Base-by-base conservation (phyloP, 345 rosid genomes). In the Dovyalis caffra region DNA sequence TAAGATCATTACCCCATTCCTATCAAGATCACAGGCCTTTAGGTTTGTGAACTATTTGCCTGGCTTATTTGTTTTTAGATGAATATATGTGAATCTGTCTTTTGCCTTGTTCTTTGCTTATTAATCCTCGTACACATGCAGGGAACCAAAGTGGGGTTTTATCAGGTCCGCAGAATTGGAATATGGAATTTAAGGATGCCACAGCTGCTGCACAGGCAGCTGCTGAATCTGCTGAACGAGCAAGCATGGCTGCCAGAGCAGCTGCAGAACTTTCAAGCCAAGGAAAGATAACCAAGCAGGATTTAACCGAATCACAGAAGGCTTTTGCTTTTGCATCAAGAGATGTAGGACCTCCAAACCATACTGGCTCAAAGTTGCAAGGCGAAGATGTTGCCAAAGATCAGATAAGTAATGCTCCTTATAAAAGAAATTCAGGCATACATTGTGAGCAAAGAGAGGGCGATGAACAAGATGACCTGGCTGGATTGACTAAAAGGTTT, bases 201-300 rank as follows among this genome's bases (percentile, higher is more conserved):
- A 88, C 97, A 6, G 66, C 87, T 81, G 99, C 99, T 78, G 98
- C 98, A 37, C 96, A 82, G 76, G 95, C 90, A 58, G 99, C 99
- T 66, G 99, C 97, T 73, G 97, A 95, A 81, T 89, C 99, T 80
- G 99, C 98, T 35, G 99, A 95, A 84, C 88, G 86, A 82, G 98
- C 99, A 6, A 91, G 97, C 80, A 85, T 91, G 85, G 99, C 99
- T 83, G 98, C 99, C 34, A 84, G 91, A 76, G 97, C 93, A 25
- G 99, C 98, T 79, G 99, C 96, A 37, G 90, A 93, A 77, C 93
- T 95, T 79, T 89, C 98, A 58, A 88, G 88, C 74, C 90, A 68
- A 70, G 97, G 79, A 73, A 86, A 82, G 81, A 49, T 70, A 62
- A 74, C 62, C 40, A 57, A 74, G 74, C 92, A 83, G 66, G 56